Base-by-base conservation (phyloP, 192 early-diverging fungal genomes). In the Coemansia sp. region DNA sequence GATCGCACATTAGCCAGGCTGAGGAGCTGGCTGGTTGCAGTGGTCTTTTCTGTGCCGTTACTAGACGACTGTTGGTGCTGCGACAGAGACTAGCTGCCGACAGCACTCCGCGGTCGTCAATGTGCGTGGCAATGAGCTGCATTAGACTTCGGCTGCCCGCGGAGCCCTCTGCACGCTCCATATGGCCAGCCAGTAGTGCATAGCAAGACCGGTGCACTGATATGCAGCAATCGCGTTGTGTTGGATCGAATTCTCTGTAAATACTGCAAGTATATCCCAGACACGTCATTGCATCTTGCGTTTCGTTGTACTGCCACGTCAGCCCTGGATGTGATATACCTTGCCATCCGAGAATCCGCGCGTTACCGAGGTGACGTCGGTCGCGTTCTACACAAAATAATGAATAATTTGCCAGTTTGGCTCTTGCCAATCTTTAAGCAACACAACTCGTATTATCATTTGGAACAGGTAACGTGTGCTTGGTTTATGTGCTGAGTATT, bases 261-360 rank as follows among this genome's bases (percentile, higher is more conserved):
- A 76, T 50, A 4, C 18, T 45, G 29, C 66, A 76, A 17, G 51
- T 40, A 23, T 76, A 61, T 4, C 73, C 73, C 9, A 76, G 55
- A 23, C 73, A 76, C 1, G 29, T 40, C 73, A 76, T 76, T 8
- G 58, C 66, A n/a, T 69, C 50, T 15, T 53, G 66, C 3, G 48
- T 40, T n/a, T 41, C 45, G 56, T 31, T 57, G 51, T 69, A 69
- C 8, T 51, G 61, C 73, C 73, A 76, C 15, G 53, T 59, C 21
- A 76, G 51, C 6, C 66, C 73, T 36, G 73, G 73, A 39, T 76
- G 73, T 8, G 73, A 76, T 17, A 76, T 76, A 0, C 73, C 73
- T 3, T 61, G 51, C 19, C 51, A 14, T 5, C 73, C 53, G 15
- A 76, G 66, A 18, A 76, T 51, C n/a, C 73, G 57, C 4, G 22